These are phyloP conservation scores for Puccinia novopanici DNA, from an alignment of 1,284 basidiomycete species.

Conservation along the genomic window DNA sequence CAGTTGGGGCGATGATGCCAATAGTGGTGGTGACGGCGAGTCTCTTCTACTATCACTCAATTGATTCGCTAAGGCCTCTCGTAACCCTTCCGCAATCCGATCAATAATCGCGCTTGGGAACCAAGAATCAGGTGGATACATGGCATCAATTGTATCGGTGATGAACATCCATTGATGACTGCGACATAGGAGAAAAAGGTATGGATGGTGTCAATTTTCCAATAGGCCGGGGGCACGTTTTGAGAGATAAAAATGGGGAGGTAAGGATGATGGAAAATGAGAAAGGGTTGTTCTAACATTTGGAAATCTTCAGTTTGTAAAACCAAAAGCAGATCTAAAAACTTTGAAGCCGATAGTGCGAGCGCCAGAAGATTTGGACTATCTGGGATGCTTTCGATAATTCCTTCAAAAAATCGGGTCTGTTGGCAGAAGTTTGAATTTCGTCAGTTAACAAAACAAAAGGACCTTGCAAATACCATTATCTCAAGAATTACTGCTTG, in stretches of 20 bases:
- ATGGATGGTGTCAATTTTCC: background rate
- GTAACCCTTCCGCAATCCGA: conserved; percentile 77
- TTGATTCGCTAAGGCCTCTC: conserved; percentile 65
- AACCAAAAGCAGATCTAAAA: conserved; percentile 84
- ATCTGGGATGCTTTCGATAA: conserved; percentile 59
- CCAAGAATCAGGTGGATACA: conserved; percentile 82
- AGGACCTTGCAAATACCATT: background rate
- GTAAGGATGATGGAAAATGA: background rate
- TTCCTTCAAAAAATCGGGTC: conserved; percentile 66
- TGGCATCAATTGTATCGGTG: conserved; percentile 93
- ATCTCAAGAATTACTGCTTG: conserved; percentile 13
- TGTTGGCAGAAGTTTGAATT: conserved; percentile 52
- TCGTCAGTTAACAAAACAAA: background rate
- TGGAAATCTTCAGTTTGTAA: conserved; percentile 97
- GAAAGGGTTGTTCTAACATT: conserved; percentile 67
- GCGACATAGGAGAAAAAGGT: background rate
- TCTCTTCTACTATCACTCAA: conserved; percentile 43
- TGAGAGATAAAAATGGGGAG: too few species aligned
- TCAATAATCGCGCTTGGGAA: conserved; percentile 85
- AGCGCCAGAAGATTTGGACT: conserved; percentile 65
- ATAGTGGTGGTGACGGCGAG: conserved; percentile 19
- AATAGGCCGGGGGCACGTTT: conserved; percentile 10
- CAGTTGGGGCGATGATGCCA: conserved; percentile 33
- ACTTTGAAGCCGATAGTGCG: conserved; percentile 85
- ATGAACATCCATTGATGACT: conserved; percentile 99